These are phyloP conservation scores for Coffea canephora DNA, from an alignment of 257 asterid genomes.

Conservation along the genomic window DNA sequence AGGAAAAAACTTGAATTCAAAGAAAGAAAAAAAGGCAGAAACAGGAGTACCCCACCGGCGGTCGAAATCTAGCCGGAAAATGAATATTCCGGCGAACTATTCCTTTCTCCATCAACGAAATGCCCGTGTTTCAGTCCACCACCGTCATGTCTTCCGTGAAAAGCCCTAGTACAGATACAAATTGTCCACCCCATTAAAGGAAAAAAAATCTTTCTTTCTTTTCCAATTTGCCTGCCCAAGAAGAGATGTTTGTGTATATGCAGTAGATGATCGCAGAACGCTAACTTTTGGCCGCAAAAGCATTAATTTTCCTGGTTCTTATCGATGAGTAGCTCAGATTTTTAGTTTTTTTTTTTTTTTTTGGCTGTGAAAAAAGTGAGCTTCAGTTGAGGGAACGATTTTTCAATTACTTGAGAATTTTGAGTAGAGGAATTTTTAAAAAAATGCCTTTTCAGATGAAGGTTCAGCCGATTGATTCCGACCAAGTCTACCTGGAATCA, in stretches of 20 bases:
- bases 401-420: slow-evolving; percentile 5
- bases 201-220: neutral
- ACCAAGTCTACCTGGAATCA: slow-evolving; percentile 21
- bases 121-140: slow-evolving; percentile 51
- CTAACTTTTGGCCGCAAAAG: neutral
- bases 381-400: neutral
- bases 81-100: slow-evolving; percentile 36
- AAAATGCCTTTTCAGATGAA: slow-evolving; percentile 69
- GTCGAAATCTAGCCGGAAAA: slow-evolving; percentile 49
- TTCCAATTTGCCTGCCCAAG: neutral
- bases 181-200: slow-evolving; percentile 7
- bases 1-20: neutral
- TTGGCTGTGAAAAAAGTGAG: neutral
- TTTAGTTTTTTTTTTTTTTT: neutral
- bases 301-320: neutral
- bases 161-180: slow-evolving; percentile 24
- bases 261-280: neutral
- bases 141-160: slow-evolving; percentile 73
- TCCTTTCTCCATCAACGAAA: slow-evolving; percentile 24
- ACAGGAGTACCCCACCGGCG: slow-evolving; percentile 21
- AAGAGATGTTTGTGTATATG: slow-evolving; percentile 3
- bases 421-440: neutral
- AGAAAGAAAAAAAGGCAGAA: neutral
- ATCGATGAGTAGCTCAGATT: slow-evolving; percentile 5
- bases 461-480: slow-evolving; percentile 76